Evolutionary conservation across 2,329 filamentous ascomycete species (phyloP).

Genomic region (Teratosphaeriaceae sp.): DNA sequence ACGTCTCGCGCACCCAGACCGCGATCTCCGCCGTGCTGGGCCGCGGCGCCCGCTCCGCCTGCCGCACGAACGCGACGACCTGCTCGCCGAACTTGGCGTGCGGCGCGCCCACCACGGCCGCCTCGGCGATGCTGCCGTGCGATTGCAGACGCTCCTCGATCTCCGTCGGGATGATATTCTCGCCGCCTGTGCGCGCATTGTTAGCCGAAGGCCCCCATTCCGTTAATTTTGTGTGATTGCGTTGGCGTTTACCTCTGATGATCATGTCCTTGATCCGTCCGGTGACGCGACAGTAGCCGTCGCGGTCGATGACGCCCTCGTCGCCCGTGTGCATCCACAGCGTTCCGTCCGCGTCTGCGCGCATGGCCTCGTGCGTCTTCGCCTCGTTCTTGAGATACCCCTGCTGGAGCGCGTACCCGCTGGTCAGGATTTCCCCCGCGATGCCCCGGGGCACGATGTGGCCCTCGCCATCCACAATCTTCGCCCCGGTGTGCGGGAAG

Average conservation of each 20-base stretch:
- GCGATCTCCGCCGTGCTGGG: background rate
- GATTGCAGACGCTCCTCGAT: conserved; percentile 25
- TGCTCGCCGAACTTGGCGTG: conserved; percentile 24
- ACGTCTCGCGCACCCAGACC: background rate
- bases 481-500: background rate
- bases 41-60: background rate
- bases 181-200: conserved; percentile 36
- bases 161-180: conserved; percentile 50
- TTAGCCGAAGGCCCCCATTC: too few relatives aligned
- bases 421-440: conserved; percentile 68
- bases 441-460: conserved; percentile 37
- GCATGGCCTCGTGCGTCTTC: conserved; percentile 65
- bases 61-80: conserved; percentile 28
- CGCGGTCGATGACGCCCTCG: conserved; percentile 43
- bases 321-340: conserved; percentile 62
- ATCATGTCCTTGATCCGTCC: conserved; percentile 29
- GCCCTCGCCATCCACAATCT: background rate
- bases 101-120: conserved; percentile 24
- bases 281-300: conserved; percentile 34
- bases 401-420: conserved; percentile 61
- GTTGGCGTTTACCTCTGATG: conserved; percentile 35
- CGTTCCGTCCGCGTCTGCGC: conserved; percentile 22
- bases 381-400: conserved; percentile 61
- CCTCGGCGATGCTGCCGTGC: conserved; percentile 19
- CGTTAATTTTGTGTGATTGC: background rate